Base-by-base conservation (phyloP, 2,329 filamentous ascomycete genomes). In the Venturia aucupariae region DNA sequence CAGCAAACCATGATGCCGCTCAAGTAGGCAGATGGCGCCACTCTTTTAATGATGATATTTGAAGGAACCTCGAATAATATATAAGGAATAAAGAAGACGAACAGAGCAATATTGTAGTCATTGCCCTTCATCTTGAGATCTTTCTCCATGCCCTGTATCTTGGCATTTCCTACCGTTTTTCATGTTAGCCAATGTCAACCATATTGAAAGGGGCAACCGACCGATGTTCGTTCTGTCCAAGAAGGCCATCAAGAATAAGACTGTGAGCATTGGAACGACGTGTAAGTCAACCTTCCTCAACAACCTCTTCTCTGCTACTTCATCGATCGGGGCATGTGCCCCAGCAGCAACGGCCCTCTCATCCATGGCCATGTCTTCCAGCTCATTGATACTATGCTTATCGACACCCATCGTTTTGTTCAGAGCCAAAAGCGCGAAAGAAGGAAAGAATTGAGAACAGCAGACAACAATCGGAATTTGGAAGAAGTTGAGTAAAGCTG, bases 201-300 rank as follows among this genome's bases (percentile, higher is more conserved):
- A 15, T 2, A n/a, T 48, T 2, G 30, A 35, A 35, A 46, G 2
- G 22, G 13, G 24, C 39, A 30, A 41, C 64, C 64, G 42, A 72
- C 71, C 73, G 57, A 75, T 72, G 63, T 76, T 75, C 22, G 71
- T 75, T n/a, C 79, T 73, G 66, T 81, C 79, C 10, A 81, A 70
- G 63, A 80, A 80, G 2, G 76, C 74, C 44, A 79, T 71, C 17
- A 79, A 69, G 66, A 77, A 80, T 1, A 83, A 70, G 5, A 80
- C 64, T 64, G 75, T 78, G 11, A 83, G 70, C 19, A 79, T 76
- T 0, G 81, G 81, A 7, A 83, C 70, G 32, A 83, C 73, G 57
- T 77, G 74, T 17, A 80, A 65, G 67, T 82, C 81, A 61, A 76
- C 74, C 71, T 82, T 83, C 57, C 77, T 71, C 8, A 82, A 67